These are phyloP conservation scores for Gyromitra esculenta DNA, from an alignment of 2,329 filamentous ascomycete genomes.

Conservation along the genomic window DNA sequence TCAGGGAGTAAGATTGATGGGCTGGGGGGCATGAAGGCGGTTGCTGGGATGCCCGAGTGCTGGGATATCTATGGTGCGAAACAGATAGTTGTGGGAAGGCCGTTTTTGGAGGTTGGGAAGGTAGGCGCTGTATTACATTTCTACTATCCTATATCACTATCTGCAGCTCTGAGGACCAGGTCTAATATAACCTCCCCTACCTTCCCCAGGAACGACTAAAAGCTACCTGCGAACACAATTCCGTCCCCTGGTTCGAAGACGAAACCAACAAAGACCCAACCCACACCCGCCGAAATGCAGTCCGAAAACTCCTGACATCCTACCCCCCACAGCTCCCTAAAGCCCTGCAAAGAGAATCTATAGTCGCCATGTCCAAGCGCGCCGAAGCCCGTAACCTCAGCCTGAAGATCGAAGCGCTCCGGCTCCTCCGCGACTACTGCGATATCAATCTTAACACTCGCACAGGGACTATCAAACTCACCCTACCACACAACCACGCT, in stretches of 20 bases:
- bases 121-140: slow-evolving; percentile 39
- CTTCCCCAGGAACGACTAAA: slow-evolving; percentile 73
- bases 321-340: slow-evolving; percentile 70
- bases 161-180: slow-evolving; percentile 71
- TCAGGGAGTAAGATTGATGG: slow-evolving; percentile 75
- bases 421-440: slow-evolving; percentile 65
- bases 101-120: slow-evolving; percentile 54
- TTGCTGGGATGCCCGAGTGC: slow-evolving; percentile 82
- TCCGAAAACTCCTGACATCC: slow-evolving; percentile 71
- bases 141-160: slow-evolving; percentile 63
- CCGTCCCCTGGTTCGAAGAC: slow-evolving; percentile 83
- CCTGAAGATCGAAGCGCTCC: slow-evolving; percentile 67
- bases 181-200: slow-evolving; percentile 63
- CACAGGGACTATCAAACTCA: slow-evolving; percentile 55
- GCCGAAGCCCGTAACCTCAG: slow-evolving; percentile 63
- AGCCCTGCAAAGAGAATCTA: slow-evolving; percentile 72
- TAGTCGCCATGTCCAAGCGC: slow-evolving; percentile 70
- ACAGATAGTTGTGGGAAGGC: slow-evolving; percentile 59
- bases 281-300: slow-evolving; percentile 81
- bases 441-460: slow-evolving; percentile 60
- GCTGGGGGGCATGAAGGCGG: slow-evolving; percentile 73
- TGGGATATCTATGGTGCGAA: slow-evolving; percentile 76
- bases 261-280: slow-evolving; percentile 80
- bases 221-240: slow-evolving; percentile 75
- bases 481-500: slow-evolving; percentile 23